A percentile compares a stretch with the other conserved stretches of the same genome.
Evolutionary conservation across 495 filamentous ascomycete genomes (phyloP).

Genomic region (Tuber magnatum): DNA sequence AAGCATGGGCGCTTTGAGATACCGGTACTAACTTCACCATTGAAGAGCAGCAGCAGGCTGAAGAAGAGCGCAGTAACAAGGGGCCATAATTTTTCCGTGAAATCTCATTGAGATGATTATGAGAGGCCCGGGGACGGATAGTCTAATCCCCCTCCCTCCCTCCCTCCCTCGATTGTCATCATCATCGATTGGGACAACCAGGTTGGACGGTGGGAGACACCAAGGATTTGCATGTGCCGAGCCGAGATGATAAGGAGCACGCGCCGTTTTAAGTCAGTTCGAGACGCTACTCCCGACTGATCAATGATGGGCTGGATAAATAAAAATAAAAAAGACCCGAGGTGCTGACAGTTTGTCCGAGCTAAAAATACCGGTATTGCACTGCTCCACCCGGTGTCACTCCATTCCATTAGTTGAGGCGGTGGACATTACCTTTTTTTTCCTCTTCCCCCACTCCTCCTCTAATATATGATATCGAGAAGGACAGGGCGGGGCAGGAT

Average conservation of each 20-base stretch:
- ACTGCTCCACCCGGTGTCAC: background rate
- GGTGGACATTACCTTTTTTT: background rate
- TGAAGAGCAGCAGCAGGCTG: background rate
- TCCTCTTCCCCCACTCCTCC: background rate
- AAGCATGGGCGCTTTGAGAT: background rate
- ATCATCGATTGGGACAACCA: background rate
- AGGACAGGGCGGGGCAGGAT: background rate
- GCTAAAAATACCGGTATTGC: background rate
- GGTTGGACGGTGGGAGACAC: background rate
- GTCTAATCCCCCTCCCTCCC: background rate
- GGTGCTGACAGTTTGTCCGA: background rate
- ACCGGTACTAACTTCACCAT: background rate
- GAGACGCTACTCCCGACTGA: constrained; percentile 13
- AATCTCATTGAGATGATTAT: background rate
- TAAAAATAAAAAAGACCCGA: background rate
- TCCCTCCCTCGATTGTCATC: background rate
- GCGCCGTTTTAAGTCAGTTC: constrained; percentile 31
- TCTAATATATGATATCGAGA: background rate
- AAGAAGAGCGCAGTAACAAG: background rate
- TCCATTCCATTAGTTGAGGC: background rate
- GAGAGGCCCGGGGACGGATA: background rate
- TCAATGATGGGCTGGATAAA: background rate
- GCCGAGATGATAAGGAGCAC: constrained; percentile 33
- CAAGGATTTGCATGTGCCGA: constrained; percentile 23
- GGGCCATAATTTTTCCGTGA: constrained; percentile 5